Evolutionary conservation across 164 flowering plant genomes (phyloP).

Genomic region (Litsea cubeba): DNA sequence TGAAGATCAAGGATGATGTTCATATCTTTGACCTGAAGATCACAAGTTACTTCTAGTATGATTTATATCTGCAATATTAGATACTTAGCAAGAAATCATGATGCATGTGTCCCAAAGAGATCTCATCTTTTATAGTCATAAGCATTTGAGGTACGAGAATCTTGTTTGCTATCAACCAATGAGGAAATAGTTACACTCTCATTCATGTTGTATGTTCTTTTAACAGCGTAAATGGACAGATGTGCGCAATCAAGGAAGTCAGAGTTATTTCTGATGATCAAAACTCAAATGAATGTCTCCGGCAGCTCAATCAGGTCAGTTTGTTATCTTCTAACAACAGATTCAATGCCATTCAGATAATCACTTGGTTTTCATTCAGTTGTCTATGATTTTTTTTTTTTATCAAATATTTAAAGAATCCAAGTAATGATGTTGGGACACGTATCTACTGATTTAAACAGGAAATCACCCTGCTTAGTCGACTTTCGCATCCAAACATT

Average conservation of each 20-base stretch:
- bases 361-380: not conserved
- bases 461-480: constrained; percentile 86
- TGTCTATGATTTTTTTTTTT: not conserved
- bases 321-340: not conserved
- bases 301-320: constrained; percentile 82
- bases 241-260: constrained; percentile 97
- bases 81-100: not conserved
- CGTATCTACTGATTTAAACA: constrained; percentile 27
- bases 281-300: constrained; percentile 72
- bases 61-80: not conserved
- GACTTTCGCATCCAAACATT: constrained; percentile 79
- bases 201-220: constrained; percentile 2
- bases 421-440: not conserved
- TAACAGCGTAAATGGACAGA: constrained; percentile 76
- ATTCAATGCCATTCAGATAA: not conserved
- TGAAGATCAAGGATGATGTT: not conserved
- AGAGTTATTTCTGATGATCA: constrained; percentile 70
- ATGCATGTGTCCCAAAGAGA: not conserved
- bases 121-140: not conserved
- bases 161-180: not conserved
- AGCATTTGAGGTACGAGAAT: not conserved
- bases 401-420: not conserved
- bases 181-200: not conserved
- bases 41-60: not conserved
- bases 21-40: too few species aligned